Percentiles rank a stretch among this genome's conserved stretches.
Evolutionary conservation across 2,329 filamentous ascomycete species (phyloP).

Genomic region (Colletotrichum tabaci): DNA sequence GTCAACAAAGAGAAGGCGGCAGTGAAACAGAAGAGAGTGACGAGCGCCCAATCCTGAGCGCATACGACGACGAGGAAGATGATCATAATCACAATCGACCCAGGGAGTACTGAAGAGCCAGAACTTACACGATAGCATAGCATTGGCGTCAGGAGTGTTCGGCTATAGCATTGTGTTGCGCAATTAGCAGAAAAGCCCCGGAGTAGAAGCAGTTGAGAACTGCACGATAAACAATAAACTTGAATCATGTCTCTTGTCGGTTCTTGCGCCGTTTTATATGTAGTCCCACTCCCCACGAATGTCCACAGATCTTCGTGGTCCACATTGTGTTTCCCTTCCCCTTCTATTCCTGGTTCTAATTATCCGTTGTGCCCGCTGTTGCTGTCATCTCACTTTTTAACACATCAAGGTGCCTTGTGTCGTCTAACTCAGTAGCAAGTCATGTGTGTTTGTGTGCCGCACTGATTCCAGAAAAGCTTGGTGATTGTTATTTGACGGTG

Average conservation of each 20-base stretch:
- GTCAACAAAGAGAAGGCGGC: constrained; percentile 40
- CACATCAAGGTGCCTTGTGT: too few relatives aligned
- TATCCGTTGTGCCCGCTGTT: too few relatives aligned
- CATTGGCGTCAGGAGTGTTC: constrained; percentile 45
- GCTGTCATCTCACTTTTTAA: not conserved
- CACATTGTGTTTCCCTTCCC: too few relatives aligned
- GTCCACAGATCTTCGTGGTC: not conserved
- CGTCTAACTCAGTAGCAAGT: too few relatives aligned
- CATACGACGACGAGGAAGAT: constrained; percentile 51
- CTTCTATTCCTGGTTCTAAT: not conserved
- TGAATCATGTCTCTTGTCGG: not conserved
- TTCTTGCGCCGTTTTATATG: not conserved
- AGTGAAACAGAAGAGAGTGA: constrained; percentile 52
- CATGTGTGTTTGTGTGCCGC: not conserved
- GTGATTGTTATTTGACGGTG: not conserved
- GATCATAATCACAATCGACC: constrained; percentile 22
- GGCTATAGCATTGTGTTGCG: constrained; percentile 4
- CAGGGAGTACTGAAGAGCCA: constrained; percentile 11
- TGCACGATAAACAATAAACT: not conserved
- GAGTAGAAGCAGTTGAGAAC: not conserved
- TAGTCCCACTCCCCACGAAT: not conserved
- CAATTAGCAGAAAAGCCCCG: not conserved
- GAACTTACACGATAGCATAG: constrained; percentile 43
- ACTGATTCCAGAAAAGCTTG: not conserved
- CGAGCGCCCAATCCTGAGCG: constrained; percentile 52